Conservation (phyloP, 176 grass and related monocot species). For the Pontederia crassipes region DNA sequence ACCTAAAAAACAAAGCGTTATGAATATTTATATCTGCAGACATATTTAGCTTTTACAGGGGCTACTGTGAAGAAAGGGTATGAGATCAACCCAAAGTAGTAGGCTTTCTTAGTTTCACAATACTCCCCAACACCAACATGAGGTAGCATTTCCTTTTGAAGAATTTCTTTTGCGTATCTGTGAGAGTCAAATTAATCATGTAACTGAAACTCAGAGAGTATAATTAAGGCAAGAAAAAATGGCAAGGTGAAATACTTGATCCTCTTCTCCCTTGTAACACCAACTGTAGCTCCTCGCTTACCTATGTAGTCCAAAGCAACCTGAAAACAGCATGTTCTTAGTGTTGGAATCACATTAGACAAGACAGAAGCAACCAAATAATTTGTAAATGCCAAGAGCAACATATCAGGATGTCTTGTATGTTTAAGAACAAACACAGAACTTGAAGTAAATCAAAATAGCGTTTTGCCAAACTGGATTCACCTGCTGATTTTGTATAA, state of each 20-base stretch:
- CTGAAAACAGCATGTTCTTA: slow-evolving; percentile 18
- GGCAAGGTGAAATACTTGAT: slow-evolving; percentile 53
- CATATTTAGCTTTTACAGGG: too few species aligned
- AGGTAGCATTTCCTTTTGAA: slow-evolving; percentile 99
- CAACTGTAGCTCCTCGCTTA: slow-evolving; percentile 95
- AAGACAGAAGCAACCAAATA: not conserved
- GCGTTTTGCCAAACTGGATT: slow-evolving; percentile 3
- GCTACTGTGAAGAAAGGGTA: slow-evolving; percentile 1
- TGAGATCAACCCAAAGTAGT: slow-evolving; percentile 79
- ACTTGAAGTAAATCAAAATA: not conserved
- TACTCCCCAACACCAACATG: slow-evolving; percentile 98
- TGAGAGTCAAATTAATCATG: not conserved
- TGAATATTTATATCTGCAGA: slow-evolving; percentile 19
- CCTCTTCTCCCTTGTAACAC: slow-evolving; percentile 92
- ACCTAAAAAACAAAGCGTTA: slow-evolving; percentile 36
- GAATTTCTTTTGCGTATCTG: slow-evolving; percentile 96
- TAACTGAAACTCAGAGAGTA: not conserved
- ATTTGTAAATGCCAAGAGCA: not conserved
- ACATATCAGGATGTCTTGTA: too few species aligned
- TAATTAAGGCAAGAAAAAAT: not conserved
- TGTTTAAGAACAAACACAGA: not conserved
- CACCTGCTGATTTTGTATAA: slow-evolving; percentile 99
- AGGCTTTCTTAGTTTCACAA: slow-evolving; percentile 98
- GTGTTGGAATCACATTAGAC: not conserved
- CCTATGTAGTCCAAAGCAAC: slow-evolving; percentile 98